Evolutionary conservation across 805 yeast species (phyloP), one percentile per base, ranked within the genome.

Genomic region (Pichia manshurica): DNA sequence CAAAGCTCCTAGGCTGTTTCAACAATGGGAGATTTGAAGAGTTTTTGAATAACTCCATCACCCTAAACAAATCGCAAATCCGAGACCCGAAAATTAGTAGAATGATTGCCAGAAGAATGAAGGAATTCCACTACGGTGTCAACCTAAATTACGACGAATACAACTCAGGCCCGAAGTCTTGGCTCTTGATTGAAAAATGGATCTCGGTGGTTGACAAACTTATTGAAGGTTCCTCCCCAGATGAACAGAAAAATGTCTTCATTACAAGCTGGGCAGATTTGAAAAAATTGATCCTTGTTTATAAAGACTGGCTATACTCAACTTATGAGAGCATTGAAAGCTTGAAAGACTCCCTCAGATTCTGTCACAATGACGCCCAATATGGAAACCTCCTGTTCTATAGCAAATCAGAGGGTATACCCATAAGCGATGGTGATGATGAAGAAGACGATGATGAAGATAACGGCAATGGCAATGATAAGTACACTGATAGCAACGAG

Each of bases 361-460:
- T 93, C 61, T 88, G 96, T 57, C 99, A 93, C 66, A 93, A 93
- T 61, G 99, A 91, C 65, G 85, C 98, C 0, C 99, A 93, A 65
- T 91, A 93, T 63, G 99, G 99, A 31, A 93, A 93, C 61, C 72
- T 93, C 53, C 71, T 93, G 47, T 78, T 91, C 40, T 67, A 66
- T 53, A 61, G 58, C 42, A 64, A 64, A 39, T 50, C 53, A 29
- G 64, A 61, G 28, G 58, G 59, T 41, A 44, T 59, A 4, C 43
- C 58, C 12, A 51, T 63, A 42, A 53, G 51, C 13, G 67, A 59
- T 28, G 63, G 61, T 21, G 60, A 56, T 29, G 59, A 61, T 9
- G 63, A 60, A 31, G 58, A 49, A 19, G 45, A 39, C 15, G 25
- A 38, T 25, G 29, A 39, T 9, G 41, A 46, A 42, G 38, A 39